A percentile compares a stretch with the other conserved stretches of the same genome.
phyloP scores from a whole-genome alignment of 2,329 filamentous ascomycete genomes.

The Penicillium sp. region DNA sequence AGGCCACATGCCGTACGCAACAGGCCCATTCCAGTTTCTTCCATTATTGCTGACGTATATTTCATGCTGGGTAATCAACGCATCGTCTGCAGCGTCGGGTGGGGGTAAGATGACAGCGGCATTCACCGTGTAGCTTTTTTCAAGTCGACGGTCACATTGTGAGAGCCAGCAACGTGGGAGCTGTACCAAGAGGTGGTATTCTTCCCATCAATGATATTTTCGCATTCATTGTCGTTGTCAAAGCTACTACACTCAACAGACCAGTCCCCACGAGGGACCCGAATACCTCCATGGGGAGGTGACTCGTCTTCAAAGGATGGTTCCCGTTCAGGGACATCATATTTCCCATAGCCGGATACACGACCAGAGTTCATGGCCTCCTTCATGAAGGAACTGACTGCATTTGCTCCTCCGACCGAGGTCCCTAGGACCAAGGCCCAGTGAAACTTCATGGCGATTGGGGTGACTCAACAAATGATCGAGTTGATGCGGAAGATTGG shows the following conservation, averaged over 20 bases:
- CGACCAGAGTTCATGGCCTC: conserved; percentile 10
- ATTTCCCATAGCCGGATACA: conserved; percentile 8
- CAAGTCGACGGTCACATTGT: background rate
- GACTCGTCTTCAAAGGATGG: conserved; percentile 12
- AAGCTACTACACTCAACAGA: background rate
- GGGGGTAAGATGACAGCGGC: conserved; percentile 8
- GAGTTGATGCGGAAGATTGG: background rate
- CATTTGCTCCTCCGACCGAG: conserved; percentile 7
- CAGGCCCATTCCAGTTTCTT: conserved; percentile 4
- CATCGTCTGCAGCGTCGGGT: background rate
- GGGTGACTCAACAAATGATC: background rate
- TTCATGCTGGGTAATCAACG: conserved; percentile 10
- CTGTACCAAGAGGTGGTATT: conserved; percentile 8
- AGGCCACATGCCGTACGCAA: conserved; percentile 15
- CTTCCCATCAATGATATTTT: conserved; percentile 6
- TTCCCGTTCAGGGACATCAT: conserved; percentile 1
- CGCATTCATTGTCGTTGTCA: background rate
- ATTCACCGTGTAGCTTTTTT: background rate
- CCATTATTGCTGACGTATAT: conserved; percentile 7
- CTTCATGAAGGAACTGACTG: conserved; percentile 3
- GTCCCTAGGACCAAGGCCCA: conserved; percentile 9
- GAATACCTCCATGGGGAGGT: conserved; percentile 13
- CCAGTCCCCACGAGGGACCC: conserved; percentile 13
- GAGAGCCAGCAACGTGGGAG: background rate
- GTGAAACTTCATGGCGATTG: conserved; percentile 6